Evolutionary conservation across 108 stramenopile genomes (phyloP), one percentile per base, ranked within the genome.

Genomic region (Stephanodiscus triporus): DNA sequence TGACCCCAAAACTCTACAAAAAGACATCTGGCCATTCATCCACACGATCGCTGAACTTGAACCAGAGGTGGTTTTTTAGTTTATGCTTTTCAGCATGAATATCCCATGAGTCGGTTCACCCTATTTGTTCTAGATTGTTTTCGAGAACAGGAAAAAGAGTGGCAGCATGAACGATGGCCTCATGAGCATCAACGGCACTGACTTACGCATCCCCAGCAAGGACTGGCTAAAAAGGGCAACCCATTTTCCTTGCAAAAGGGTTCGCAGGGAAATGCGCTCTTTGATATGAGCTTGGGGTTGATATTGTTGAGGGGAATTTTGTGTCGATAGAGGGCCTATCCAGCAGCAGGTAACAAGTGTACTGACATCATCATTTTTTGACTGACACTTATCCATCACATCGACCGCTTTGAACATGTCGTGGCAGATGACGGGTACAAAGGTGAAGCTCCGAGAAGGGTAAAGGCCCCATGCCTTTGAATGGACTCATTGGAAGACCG

Each of bases 321-420:
- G 63, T 66, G 0, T 84, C 74, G 78, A 45, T 80, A 19, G 60
- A 71, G 55, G 83, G 74, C 74, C 17, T 84, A 63, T 42, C 65
- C 69, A 22, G 40, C 51, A n/a, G n/a, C n/a, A n/a, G 26, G 72
- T 72, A 64, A 14, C 40, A 9, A n/a, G n/a, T n/a, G n/a, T n/a
- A 4, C 37, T 23, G 83, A 84, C 24, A 42, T 75, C n/a, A 59
- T 22, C 1, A 80, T 80, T 19, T 79, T 84, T 47, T 61, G 74
- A 1, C 0, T 14, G 0, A n/a, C 49, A 6, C 62, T 84, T 10
- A 14, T 13, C 4, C 50, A 49, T n/a, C 30, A 34, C 16, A 53
- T 84, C 16, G 62, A 71, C 34, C 30, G 51, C 19, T 47, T 23
- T n/a, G 83, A 84, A 68, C 10, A 57, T 5, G 73, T 70, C 14